Percentiles rank a stretch among this genome's conserved stretches.
Evolutionary conservation across 176 grass and related monocot genomes (phyloP).

Genomic region (Tuctoria greenei): DNA sequence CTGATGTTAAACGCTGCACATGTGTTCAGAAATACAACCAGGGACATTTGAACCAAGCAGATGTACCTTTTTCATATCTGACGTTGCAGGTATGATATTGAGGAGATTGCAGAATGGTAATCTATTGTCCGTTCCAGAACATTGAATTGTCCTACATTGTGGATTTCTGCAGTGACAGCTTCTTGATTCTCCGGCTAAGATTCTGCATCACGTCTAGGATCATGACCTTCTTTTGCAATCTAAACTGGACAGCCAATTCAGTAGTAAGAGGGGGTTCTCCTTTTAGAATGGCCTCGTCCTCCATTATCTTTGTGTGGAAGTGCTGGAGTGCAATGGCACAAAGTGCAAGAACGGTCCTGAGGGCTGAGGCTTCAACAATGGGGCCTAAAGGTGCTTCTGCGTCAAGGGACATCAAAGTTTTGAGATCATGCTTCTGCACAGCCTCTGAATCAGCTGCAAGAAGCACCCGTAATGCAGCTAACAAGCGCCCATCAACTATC

Average conservation of each 20-base stretch:
- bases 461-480: slow-evolving; percentile 79
- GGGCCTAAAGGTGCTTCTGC: slow-evolving; percentile 50
- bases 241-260: slow-evolving; percentile 73
- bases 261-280: slow-evolving; percentile 48
- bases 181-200: slow-evolving; percentile 71
- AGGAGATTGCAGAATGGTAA: not conserved
- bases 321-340: slow-evolving; percentile 72
- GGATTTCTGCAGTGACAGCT: slow-evolving; percentile 45
- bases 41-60: not conserved
- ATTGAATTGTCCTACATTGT: not conserved
- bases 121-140: not conserved
- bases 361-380: slow-evolving; percentile 49
- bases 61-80: not conserved
- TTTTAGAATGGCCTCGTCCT: slow-evolving; percentile 70
- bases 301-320: slow-evolving; percentile 96
- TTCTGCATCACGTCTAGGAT: slow-evolving; percentile 77
- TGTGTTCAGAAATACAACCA: not conserved
- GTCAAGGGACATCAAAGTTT: slow-evolving; percentile 65
- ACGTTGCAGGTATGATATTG: not conserved
- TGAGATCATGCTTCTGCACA: slow-evolving; percentile 45
- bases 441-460: slow-evolving; percentile 51
- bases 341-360: slow-evolving; percentile 73
- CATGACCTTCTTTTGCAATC: slow-evolving; percentile 84
- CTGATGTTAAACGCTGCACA: not conserved
- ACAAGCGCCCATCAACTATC: slow-evolving; percentile 70